phyloP scores from a whole-genome alignment of 495 filamentous ascomycete species.

The Podospora sp. region DNA sequence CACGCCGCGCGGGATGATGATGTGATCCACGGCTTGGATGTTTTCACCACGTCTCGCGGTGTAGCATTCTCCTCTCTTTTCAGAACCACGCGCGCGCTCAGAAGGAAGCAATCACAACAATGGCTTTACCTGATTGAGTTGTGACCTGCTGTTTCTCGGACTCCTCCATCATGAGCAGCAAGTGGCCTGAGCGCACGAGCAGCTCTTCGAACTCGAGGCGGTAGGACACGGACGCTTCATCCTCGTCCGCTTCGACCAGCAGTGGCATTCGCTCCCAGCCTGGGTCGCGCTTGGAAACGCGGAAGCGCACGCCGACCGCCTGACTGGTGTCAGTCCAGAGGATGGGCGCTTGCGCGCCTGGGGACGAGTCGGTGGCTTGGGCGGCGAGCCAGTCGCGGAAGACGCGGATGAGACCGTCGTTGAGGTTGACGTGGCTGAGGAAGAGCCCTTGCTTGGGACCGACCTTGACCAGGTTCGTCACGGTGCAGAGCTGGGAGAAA shows the following conservation, averaged over 20 bases:
- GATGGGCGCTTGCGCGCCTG: conserved; percentile 31
- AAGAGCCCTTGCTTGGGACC: conserved; percentile 62
- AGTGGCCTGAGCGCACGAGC: conserved; percentile 59
- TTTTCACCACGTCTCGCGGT: background rate
- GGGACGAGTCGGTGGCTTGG: conserved; percentile 21
- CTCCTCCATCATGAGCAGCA: conserved; percentile 61
- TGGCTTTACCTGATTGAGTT: conserved; percentile 56
- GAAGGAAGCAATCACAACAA: conserved; percentile 59
- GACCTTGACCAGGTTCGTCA: conserved; percentile 68
- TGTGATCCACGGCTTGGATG: background rate
- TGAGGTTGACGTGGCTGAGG: conserved; percentile 60
- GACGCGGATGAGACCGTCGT: conserved; percentile 65
- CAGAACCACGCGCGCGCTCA: conserved; percentile 26
- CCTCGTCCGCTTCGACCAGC: conserved; percentile 57
- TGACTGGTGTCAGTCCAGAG: conserved; percentile 61
- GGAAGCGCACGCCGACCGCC: conserved; percentile 61
- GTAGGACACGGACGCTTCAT: conserved; percentile 60
- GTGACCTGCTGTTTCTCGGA: conserved; percentile 53
- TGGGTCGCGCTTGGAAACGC: conserved; percentile 42
- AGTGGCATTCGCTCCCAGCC: conserved; percentile 43
- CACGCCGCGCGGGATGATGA: background rate
- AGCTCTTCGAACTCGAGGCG: conserved; percentile 65
- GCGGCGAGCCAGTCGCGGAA: conserved; percentile 70
- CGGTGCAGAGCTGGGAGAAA: conserved; percentile 70
- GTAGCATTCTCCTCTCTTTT: background rate